A percentile compares a stretch with the other conserved stretches of the same genome.
Evolutionary conservation across 2,329 filamentous ascomycete genomes (phyloP).

Genomic region (Penicillium vulpinum): DNA sequence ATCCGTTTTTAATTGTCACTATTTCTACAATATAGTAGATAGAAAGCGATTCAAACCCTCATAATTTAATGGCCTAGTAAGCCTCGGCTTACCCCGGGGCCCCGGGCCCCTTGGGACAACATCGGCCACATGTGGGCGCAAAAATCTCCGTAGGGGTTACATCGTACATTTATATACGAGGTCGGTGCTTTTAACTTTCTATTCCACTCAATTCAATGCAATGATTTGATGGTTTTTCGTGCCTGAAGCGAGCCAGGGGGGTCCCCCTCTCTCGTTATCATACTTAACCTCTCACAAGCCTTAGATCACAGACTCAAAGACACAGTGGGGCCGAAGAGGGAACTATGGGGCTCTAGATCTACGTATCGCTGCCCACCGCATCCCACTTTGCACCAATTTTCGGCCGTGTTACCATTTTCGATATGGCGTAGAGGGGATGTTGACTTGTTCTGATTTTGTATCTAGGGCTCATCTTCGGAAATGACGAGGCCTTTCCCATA

Average conservation of each 20-base stretch:
- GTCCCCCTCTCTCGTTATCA: neutral
- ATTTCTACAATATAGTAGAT: neutral
- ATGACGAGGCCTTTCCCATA: neutral
- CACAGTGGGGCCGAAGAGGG: slow-evolving; percentile 12
- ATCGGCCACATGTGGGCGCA: neutral
- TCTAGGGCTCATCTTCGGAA: slow-evolving; percentile 6
- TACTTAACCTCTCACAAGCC: neutral
- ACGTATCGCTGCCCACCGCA: slow-evolving; percentile 18
- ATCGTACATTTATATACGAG: neutral
- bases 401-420: slow-evolving; percentile 25
- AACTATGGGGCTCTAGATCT: slow-evolving; percentile 25
- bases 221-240: neutral
- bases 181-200: neutral
- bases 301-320: neutral
- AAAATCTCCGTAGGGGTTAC: neutral
- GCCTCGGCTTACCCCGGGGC: neutral
- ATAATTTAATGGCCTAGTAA: neutral
- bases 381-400: slow-evolving; percentile 12
- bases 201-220: neutral
- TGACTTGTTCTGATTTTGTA: neutral
- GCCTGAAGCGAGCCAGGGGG: neutral
- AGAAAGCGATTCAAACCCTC: too few relatives aligned
- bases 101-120: too few relatives aligned
- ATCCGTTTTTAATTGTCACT: too few relatives aligned
- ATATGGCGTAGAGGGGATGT: slow-evolving; percentile 8